These are phyloP conservation scores for Chytriomyces sp. DNA, from an alignment of 192 early-diverging fungal genomes.

Conservation along the genomic window DNA sequence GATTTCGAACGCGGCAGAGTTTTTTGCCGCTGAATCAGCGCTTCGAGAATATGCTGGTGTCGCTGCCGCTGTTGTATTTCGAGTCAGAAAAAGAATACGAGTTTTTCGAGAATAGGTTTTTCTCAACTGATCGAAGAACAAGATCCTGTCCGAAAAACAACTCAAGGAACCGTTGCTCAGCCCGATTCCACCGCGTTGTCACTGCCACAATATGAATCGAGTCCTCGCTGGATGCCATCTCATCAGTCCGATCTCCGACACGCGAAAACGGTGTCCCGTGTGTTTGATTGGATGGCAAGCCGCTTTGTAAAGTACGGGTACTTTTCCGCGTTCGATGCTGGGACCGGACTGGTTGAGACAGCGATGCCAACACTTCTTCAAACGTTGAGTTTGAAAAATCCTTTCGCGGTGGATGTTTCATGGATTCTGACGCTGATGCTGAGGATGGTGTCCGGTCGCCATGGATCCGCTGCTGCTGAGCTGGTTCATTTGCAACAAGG, in stretches of 20 bases:
- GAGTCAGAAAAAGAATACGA: neutral
- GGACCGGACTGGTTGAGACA: neutral
- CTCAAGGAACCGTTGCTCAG: conserved; percentile 37
- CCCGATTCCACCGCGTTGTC: conserved; percentile 22
- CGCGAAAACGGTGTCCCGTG: neutral
- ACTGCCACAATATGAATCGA: neutral
- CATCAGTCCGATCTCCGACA: no score
- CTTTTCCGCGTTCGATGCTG: neutral
- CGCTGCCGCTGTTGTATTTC: conserved; percentile 20
- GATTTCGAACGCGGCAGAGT: neutral
- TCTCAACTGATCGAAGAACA: conserved; percentile 14
- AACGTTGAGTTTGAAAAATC: conserved; percentile 24
- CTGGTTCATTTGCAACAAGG: no score
- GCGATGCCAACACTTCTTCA: conserved; percentile 13
- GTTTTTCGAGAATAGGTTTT: neutral
- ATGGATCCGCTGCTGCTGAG: no score
- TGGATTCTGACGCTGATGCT: no score
- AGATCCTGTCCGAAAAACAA: conserved; percentile 36
- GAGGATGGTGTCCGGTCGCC: no score
- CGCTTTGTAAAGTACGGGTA: neutral
- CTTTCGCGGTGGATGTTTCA: neutral
- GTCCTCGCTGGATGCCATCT: no score
- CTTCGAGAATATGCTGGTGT: conserved; percentile 16
- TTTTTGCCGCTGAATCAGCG: neutral
- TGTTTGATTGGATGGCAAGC: neutral